These are phyloP conservation scores for Talaromyces thailandensis DNA, from an alignment of 495 filamentous ascomycete genomes.

Conservation along the genomic window DNA sequence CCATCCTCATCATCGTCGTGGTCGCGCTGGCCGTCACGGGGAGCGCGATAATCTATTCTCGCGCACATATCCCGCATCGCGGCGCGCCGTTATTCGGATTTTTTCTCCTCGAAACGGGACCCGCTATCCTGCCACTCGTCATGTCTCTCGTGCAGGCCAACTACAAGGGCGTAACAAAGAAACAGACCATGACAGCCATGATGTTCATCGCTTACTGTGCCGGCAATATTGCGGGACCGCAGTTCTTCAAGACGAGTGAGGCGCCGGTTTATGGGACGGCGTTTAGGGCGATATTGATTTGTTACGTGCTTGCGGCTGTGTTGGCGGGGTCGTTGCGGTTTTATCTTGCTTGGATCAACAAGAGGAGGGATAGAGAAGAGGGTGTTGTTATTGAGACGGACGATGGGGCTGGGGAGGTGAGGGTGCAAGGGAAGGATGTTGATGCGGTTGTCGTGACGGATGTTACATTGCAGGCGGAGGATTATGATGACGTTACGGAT, in stretches of 20 bases:
- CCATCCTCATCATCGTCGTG: conserved; percentile 21
- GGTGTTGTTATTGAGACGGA: conserved; percentile 16
- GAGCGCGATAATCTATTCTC: conserved; percentile 50
- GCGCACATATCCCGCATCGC: conserved; percentile 33
- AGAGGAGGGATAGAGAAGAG: conserved; percentile 26
- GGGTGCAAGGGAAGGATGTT: conserved; percentile 27
- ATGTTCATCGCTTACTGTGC: conserved; percentile 33
- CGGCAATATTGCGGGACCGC: conserved; percentile 32
- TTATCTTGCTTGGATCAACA: conserved; percentile 34
- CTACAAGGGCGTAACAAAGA: conserved; percentile 60
- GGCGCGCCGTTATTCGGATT: conserved; percentile 48
- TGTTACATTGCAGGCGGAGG: conserved; percentile 23
- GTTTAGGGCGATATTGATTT: conserved; percentile 43
- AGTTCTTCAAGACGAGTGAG: conserved; percentile 26
- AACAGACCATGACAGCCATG: conserved; percentile 39
- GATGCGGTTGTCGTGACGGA: conserved; percentile 22
- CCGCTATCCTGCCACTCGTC: conserved; percentile 47
- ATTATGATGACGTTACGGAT: conserved; percentile 44
- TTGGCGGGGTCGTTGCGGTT: conserved; percentile 28
- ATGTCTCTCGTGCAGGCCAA: conserved; percentile 50
- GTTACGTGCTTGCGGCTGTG: conserved; percentile 34
- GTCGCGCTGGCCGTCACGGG: conserved; percentile 36
- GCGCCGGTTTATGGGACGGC: conserved; percentile 32
- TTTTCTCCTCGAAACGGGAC: conserved; percentile 44
- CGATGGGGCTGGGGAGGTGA: conserved; percentile 15